A percentile compares a stretch with the other conserved stretches of the same genome.
Conservation (phyloP, 2,329 filamentous ascomycete species). For the Blumeria hordei region DNA sequence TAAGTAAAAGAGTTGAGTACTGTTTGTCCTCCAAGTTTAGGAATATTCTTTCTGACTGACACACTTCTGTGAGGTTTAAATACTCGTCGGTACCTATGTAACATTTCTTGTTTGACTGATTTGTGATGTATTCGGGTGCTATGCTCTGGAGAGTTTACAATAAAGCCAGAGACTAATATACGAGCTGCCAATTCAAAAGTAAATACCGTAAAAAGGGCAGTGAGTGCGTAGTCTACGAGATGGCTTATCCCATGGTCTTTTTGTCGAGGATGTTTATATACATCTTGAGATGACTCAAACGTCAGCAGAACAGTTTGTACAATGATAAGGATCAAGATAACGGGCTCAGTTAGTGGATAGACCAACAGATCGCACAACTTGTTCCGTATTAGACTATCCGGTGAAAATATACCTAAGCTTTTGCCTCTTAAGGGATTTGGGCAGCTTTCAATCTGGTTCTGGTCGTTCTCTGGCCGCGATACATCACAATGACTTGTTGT, state of each 20-base stretch:
- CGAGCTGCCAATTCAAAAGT: slow-evolving; percentile 65
- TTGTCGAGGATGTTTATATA: slow-evolving; percentile 36
- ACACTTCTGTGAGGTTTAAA: slow-evolving; percentile 57
- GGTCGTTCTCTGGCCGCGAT: slow-evolving; percentile 5
- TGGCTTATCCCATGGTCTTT: slow-evolving; percentile 34
- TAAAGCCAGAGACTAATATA: slow-evolving; percentile 77
- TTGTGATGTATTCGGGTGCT: slow-evolving; percentile 65
- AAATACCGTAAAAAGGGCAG: slow-evolving; percentile 71
- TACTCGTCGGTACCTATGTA: slow-evolving; percentile 51
- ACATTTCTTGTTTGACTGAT: slow-evolving; percentile 48
- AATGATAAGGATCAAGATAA: slow-evolving; percentile 69
- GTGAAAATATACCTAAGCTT: slow-evolving; percentile 61
- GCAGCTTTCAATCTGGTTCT: slow-evolving; percentile 16
- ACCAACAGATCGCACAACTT: slow-evolving; percentile 65
- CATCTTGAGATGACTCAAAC: slow-evolving; percentile 52
- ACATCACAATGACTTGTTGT: slow-evolving; percentile 9
- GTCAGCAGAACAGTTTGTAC: slow-evolving; percentile 73
- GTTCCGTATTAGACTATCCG: slow-evolving; percentile 49
- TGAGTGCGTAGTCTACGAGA: slow-evolving; percentile 26
- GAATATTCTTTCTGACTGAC: slow-evolving; percentile 9
- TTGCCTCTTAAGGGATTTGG: slow-evolving; percentile 70
- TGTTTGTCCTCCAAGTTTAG: slow-evolving; percentile 7
- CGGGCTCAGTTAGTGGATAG: slow-evolving; percentile 64
- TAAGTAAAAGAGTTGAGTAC: slow-evolving; percentile 23
- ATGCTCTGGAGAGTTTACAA: slow-evolving; percentile 77